Conservation (phyloP, 805 yeast genomes). For the Cephaloascus albidus region DNA sequence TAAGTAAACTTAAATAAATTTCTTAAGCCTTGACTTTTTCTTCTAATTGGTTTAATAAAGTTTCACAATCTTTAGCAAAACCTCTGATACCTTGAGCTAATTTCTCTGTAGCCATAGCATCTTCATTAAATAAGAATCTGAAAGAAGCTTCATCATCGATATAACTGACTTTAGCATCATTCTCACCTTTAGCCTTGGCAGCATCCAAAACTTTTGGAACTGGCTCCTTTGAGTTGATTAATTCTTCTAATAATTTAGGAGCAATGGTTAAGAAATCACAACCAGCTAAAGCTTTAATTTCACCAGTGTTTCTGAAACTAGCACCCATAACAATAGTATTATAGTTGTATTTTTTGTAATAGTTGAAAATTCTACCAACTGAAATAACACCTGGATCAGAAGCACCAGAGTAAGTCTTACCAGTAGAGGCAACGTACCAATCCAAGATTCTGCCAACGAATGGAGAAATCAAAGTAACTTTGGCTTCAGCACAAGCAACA, state of each 20-base stretch:
- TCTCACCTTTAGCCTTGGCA: slow-evolving; percentile 45
- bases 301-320: slow-evolving; percentile 95
- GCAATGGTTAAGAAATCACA: slow-evolving; percentile 93
- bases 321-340: slow-evolving; percentile 99
- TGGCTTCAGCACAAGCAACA: slow-evolving; percentile 98
- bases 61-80: slow-evolving; percentile 87
- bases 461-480: slow-evolving; percentile 93
- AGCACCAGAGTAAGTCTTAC: slow-evolving; percentile 71
- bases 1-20: too few relatives aligned
- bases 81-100: slow-evolving; percentile 96
- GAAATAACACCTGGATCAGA: slow-evolving; percentile 95
- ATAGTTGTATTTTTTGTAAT: slow-evolving; percentile 95
- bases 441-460: slow-evolving; percentile 98
- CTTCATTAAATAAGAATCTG: slow-evolving; percentile 89
- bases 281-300: slow-evolving; percentile 95
- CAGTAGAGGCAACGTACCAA: slow-evolving; percentile 94
- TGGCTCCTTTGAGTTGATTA: slow-evolving; percentile 64
- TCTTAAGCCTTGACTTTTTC: slow-evolving; percentile 37
- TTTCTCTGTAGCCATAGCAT: slow-evolving; percentile 98
- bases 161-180: slow-evolving; percentile 56
- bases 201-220: slow-evolving; percentile 81
- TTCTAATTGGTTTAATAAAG: slow-evolving; percentile 62
- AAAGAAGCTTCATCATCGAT: slow-evolving; percentile 81
- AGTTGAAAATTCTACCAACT: slow-evolving; percentile 84
- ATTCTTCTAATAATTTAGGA: slow-evolving; percentile 85